Evolutionary conservation across 306 rosid genomes (phyloP).

Genomic region (Pyrus betulifolia): DNA sequence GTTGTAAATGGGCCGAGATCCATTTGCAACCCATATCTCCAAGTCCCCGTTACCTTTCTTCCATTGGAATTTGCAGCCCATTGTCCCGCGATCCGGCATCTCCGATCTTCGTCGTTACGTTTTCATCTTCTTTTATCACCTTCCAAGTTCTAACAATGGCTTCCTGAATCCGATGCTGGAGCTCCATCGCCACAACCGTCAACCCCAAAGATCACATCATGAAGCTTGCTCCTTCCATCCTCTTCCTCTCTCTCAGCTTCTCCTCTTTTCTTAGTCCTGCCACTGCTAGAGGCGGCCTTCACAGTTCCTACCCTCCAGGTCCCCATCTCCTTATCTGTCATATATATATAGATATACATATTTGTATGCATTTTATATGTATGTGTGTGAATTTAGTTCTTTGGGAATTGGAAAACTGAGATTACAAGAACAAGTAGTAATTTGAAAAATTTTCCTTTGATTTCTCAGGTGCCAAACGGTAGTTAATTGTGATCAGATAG

Average conservation of each 20-base stretch:
- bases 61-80: background rate
- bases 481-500: too few relatives aligned
- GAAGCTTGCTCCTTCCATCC: constrained; percentile 26
- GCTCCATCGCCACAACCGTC: background rate
- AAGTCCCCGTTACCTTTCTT: background rate
- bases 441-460: too few relatives aligned
- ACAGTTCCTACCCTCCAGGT: constrained; percentile 40
- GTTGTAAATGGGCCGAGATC: background rate
- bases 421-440: too few relatives aligned
- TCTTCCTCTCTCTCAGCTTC: constrained; percentile 27
- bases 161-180: background rate
- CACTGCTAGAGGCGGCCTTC: constrained; percentile 45
- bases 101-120: background rate
- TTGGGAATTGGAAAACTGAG: too few relatives aligned
- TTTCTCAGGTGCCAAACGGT: too few relatives aligned
- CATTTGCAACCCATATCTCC: background rate
- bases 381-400: too few relatives aligned
- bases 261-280: constrained; percentile 23
- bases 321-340: background rate
- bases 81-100: background rate
- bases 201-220: background rate
- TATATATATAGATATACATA: too few relatives aligned
- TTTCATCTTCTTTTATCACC: background rate
- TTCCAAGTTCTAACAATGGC: background rate
- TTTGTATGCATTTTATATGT: too few relatives aligned